Base-by-base conservation (phyloP, 2,329 filamentous ascomycete species). In the Septoria linicola region DNA sequence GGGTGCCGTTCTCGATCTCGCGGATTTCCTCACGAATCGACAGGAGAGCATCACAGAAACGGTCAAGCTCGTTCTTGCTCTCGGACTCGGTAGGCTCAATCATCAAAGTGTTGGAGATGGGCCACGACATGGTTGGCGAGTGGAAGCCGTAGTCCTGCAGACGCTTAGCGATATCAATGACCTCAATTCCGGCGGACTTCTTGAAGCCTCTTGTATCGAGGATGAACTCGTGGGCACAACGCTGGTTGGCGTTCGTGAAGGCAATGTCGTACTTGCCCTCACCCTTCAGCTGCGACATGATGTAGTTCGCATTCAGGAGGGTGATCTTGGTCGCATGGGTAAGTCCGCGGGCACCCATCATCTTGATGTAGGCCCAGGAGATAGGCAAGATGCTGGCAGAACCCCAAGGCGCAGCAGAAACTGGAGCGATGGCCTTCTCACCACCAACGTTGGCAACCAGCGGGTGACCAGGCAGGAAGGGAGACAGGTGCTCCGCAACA, bases 101-200 rank as follows among this genome's bases (percentile, higher is more conserved):
- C 92, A 97, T 97, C 37, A 97, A 82, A 1, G 92, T 96, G 73
- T 95, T 95, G 45, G 89, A 81, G 2, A 97, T 90, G 1, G 92
- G 92, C 88, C 89, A 96, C 68, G 85, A 90, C 92, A 97, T 96
- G 46, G 92, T 97, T 0, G 92, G 92, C 1, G 91, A 88, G 72
- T 97, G 92, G 81, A 97, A 97, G 35, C 92, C 92, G 68, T 95
- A 97, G 69, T 97, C 92, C 72, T 96, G 91, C 16, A 97, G 82
- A 57, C 92, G 88, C 79, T 97, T 97, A 66, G 92, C 92, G 59
- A 97, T 87, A 67, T 97, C 92, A 62, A 96, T 93, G 23, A 87
- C 92, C 73, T 96, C 91, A 62, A 97, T 76, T 20, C 89, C 89
- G 5, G 87, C 83, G 1, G 83, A 82, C 47, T 91, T 86, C 68